Conservation (phyloP, 257 asterid genomes). For the Marsdenia floribunda region DNA sequence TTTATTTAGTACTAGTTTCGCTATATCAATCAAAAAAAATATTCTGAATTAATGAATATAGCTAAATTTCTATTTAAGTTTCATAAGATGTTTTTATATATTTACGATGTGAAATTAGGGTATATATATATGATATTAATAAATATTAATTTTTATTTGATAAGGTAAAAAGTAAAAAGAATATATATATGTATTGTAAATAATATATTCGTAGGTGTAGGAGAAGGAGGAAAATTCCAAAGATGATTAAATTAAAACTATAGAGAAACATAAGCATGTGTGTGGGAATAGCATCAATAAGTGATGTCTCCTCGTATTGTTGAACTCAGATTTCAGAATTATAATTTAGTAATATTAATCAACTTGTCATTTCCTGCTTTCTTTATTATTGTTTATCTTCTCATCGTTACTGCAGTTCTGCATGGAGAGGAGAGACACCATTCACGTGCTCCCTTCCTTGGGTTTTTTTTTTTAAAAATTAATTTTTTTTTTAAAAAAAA, state of each 20-base stretch:
- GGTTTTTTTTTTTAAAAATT: no score
- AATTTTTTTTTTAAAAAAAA: no score
- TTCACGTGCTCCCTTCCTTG: no score
- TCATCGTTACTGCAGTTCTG: neutral
- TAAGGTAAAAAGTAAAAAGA: neutral
- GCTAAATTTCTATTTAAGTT: no score
- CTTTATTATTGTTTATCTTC: neutral
- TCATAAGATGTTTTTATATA: no score
- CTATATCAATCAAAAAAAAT: no score
- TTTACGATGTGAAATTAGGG: no score
- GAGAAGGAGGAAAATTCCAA: neutral
- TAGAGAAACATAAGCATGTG: conserved; percentile 12
- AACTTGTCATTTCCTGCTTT: neutral
- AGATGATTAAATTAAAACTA: neutral
- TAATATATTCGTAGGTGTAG: neutral
- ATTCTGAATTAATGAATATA: no score
- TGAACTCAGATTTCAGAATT: neutral
- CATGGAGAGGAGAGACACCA: neutral
- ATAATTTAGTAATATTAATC: neutral
- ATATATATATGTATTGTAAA: no score
- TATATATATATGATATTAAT: no score
- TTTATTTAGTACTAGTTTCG: no score
- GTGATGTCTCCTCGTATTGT: conserved; percentile 8
- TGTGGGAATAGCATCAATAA: neutral
- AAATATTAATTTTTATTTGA: no score